phyloP scores from a whole-genome alignment of 306 rosid genomes.

The Dalbergia cochinchinensis region DNA sequence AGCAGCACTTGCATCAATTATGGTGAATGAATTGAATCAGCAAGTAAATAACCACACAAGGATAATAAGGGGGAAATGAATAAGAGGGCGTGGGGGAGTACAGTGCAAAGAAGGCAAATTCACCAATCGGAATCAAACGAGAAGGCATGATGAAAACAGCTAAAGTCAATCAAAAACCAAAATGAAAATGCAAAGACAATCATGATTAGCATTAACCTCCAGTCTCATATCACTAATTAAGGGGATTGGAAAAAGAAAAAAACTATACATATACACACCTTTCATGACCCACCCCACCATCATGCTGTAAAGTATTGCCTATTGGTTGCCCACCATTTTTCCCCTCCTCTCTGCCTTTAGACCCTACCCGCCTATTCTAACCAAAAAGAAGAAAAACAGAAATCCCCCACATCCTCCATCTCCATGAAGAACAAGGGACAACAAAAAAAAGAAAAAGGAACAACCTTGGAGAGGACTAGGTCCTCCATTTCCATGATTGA shows the following conservation, averaged over 20 bases:
- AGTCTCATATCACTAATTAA: constrained; percentile 65
- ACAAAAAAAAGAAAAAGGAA: constrained; percentile 22
- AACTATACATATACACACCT: constrained; percentile 89
- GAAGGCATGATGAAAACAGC: constrained; percentile 36
- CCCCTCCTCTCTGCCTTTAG: constrained; percentile 43
- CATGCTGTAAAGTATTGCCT: constrained; percentile 64
- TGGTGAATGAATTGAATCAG: constrained; percentile 39
- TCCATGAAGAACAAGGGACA: constrained; percentile 37
- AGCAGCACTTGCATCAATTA: constrained; percentile 36
- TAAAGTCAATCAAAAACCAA: constrained; percentile 41
- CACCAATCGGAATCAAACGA: constrained; percentile 36
- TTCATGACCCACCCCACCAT: constrained; percentile 69
- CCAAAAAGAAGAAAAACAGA: constrained; percentile 43
- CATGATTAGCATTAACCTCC: constrained; percentile 72
- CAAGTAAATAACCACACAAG: constrained; percentile 7
- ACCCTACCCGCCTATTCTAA: constrained; percentile 60
- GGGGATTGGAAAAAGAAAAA: constrained; percentile 39
- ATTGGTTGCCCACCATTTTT: constrained; percentile 56
- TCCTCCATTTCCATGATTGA: constrained; percentile 57
- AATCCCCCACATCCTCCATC: constrained; percentile 58
- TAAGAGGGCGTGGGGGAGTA: constrained; percentile 37
- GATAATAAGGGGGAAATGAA: not conserved
- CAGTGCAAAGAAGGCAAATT: constrained; percentile 39
- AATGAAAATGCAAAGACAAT: constrained; percentile 62
- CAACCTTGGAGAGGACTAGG: constrained; percentile 53